phyloP scores from a whole-genome alignment of 2,329 filamentous ascomycete genomes.

The Periconia digitata region DNA sequence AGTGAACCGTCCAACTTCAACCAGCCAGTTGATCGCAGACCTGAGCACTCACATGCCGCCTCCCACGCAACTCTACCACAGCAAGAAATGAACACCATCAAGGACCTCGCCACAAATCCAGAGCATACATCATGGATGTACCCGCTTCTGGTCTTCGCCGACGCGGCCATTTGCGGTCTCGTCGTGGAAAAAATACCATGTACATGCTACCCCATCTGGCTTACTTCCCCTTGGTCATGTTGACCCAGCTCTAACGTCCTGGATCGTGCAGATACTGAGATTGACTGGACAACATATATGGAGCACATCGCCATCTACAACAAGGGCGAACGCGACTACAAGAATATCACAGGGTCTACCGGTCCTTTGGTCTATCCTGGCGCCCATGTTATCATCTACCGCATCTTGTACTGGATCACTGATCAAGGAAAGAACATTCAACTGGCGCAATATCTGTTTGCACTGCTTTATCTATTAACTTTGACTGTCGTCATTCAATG shows the following conservation, averaged over 20 bases:
- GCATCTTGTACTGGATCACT: conserved; percentile 75
- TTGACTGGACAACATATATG: conserved; percentile 98
- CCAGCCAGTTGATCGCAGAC: conserved; percentile 29
- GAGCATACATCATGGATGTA: conserved; percentile 64
- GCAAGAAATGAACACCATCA: conserved; percentile 9
- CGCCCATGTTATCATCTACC: conserved; percentile 90
- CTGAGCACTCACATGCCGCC: background rate
- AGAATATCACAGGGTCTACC: conserved; percentile 80
- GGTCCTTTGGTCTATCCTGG: conserved; percentile 95
- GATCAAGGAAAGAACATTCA: conserved; percentile 73
- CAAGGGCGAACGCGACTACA: conserved; percentile 85
- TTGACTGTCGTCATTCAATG: conserved; percentile 78
- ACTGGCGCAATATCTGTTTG: conserved; percentile 83
- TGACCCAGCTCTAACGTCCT: conserved; percentile 9
- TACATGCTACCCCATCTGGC: conserved; percentile 50
- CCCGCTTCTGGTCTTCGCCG: conserved; percentile 66
- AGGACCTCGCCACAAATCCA: conserved; percentile 54
- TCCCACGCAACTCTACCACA: conserved; percentile 14
- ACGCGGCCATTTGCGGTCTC: conserved; percentile 70
- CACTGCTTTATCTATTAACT: conserved; percentile 73
- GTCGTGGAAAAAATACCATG: conserved; percentile 84
- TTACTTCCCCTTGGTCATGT: background rate
- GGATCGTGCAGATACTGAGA: conserved; percentile 76
- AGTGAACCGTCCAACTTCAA: conserved; percentile 29
- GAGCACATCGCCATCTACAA: conserved; percentile 81